Evolutionary conservation across 2,329 filamentous ascomycete species (phyloP), one percentile per base, ranked within the genome.

Genomic region (Aureobasidium sp.): DNA sequence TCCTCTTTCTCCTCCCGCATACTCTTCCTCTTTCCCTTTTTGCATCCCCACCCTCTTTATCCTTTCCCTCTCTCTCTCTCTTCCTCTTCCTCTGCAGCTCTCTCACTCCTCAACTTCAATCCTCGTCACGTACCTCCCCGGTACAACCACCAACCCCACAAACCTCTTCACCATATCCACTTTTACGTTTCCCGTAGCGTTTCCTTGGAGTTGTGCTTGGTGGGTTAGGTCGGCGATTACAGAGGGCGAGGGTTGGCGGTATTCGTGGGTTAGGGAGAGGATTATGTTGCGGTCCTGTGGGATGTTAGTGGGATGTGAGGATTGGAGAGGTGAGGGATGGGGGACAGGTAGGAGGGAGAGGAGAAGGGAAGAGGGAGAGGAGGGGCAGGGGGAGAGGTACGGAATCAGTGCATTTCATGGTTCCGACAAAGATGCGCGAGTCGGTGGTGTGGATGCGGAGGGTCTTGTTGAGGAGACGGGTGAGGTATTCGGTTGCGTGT

Each of bases 341-440:
- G 5, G 15, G 21, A 29, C 35, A 9, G 27, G 33, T 10, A 23
- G 29, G 17, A 15, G 29, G 4, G 37, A 23, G n/a, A 35, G 15
- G 31, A 13, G 31, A 35, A 13, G 15, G 31, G 31, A 13, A 37
- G 6, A 17, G 35, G 35, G 6, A 25, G 40, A 15, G 21, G 19
- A 33, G 27, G 10, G 45, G 38, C 3, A 54, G 35, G 9, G 13
- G n/a, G 35, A 17, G 15, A 7, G 17, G 13, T 76, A 95, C 91
- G 62, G 88, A 85, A 77, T 99, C 94, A 31, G 92, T 96, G 77
- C 94, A 99, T 75, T 95, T 96, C 76, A 99, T 89, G 64, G 85
- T 81, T 21, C 94, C 94, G 60, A 91, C 84, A 73, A 97, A 99
- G 72, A 96, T 85, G 62, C 94, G 89, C 17, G 84, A 84, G 71